phyloP scores from a whole-genome alignment of 1,284 basidiomycete species.

The Apiotrichum brassicae region DNA sequence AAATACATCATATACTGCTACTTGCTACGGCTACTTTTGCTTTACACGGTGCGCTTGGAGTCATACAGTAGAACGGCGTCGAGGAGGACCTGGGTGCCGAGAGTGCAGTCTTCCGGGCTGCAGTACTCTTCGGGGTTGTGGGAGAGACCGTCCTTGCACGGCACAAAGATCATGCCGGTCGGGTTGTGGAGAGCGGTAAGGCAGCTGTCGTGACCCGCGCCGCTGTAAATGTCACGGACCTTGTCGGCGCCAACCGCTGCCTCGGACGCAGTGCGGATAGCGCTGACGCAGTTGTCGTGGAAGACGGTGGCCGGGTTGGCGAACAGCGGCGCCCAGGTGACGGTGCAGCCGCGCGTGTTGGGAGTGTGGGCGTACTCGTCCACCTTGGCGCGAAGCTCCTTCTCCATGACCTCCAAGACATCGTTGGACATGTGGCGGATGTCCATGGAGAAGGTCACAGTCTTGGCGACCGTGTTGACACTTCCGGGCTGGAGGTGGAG shows the following conservation, averaged over 20 bases:
- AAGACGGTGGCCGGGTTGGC: slow-evolving; percentile 11
- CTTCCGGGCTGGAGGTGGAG: slow-evolving; percentile 10
- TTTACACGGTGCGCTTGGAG: not conserved
- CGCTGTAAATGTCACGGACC: slow-evolving; percentile 10
- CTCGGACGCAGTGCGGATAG: slow-evolving; percentile 5
- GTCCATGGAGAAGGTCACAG: slow-evolving; percentile 21
- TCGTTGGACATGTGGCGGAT: slow-evolving; percentile 21
- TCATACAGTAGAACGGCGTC: slow-evolving; percentile 19
- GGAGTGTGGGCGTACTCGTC: slow-evolving; percentile 4
- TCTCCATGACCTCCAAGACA: slow-evolving; percentile 16
- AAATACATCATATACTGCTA: too few species aligned
- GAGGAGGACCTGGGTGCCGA: slow-evolving; percentile 19
- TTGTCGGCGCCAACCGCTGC: slow-evolving; percentile 5
- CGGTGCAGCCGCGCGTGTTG: not conserved
- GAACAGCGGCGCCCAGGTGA: slow-evolving; percentile 12
- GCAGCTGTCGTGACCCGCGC: slow-evolving; percentile 29
- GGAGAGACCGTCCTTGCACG: slow-evolving; percentile 27
- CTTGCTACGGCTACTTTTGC: too few species aligned
- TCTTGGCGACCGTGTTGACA: slow-evolving; percentile 20
- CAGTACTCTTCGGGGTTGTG: slow-evolving; percentile 33
- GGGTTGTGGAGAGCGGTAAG: slow-evolving; percentile 17
- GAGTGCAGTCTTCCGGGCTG: slow-evolving; percentile 20
- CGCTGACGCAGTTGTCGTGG: slow-evolving; percentile 6
- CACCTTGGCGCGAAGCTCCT: slow-evolving; percentile 9
- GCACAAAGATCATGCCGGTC: slow-evolving; percentile 33